Evolutionary conservation across 2,329 filamentous ascomycete species (phyloP).

Genomic region (Xylaria sp.): DNA sequence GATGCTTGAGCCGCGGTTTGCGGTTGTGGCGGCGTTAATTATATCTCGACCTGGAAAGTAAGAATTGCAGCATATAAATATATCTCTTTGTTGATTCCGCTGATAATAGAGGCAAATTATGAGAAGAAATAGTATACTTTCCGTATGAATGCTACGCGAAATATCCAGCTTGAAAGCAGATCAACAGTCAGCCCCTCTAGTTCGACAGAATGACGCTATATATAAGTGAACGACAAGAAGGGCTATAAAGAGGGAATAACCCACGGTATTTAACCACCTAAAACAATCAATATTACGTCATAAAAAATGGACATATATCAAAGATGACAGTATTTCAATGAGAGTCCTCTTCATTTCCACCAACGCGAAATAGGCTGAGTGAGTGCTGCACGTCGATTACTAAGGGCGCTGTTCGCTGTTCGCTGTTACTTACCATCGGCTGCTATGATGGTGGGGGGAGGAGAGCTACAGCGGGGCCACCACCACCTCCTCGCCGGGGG

Average conservation of each 20-base stretch:
- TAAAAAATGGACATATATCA: not conserved
- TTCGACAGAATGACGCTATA: not conserved
- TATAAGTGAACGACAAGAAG: not conserved
- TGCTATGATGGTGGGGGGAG: conserved; percentile 1
- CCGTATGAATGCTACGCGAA: no score
- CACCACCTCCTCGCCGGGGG: no score
- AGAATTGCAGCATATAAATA: no score
- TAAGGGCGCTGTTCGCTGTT: conserved; percentile 38
- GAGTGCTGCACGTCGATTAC: conserved; percentile 42
- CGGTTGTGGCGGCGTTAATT: not conserved
- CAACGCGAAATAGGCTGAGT: conserved; percentile 27
- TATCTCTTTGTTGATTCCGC: no score
- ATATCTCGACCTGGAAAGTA: not conserved
- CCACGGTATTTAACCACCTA: not conserved
- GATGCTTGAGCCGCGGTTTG: not conserved
- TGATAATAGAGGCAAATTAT: no score
- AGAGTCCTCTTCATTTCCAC: not conserved
- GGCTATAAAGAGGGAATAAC: not conserved
- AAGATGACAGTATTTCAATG: not conserved
- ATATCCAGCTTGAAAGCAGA: no score
- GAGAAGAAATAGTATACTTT: no score
- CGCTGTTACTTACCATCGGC: not conserved
- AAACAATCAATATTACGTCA: not conserved
- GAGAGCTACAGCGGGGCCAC: conserved; percentile 22
- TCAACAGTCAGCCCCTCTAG: no score